These are phyloP conservation scores for Mortierella hygrophila DNA, from an alignment of 192 early-diverging fungal species.

Conservation along the genomic window DNA sequence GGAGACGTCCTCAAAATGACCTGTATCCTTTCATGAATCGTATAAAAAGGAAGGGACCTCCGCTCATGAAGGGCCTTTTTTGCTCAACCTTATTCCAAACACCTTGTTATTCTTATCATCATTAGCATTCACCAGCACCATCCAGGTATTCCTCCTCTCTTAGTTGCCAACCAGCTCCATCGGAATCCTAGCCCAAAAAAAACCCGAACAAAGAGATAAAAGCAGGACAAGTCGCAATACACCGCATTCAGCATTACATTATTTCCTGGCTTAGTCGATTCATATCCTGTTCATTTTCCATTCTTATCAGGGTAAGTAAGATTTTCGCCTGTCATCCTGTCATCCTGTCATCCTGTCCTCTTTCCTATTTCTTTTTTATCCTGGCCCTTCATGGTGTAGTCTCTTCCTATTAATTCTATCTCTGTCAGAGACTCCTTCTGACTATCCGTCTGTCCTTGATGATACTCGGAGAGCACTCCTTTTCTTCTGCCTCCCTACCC, in stretches of 20 bases:
- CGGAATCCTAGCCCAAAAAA: not conserved
- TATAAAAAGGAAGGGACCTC: not conserved
- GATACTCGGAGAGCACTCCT: conserved; percentile 17
- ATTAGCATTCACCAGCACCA: not conserved
- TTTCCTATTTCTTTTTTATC: not conserved
- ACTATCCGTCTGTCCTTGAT: not conserved
- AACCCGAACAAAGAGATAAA: not conserved
- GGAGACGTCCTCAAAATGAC: conserved; percentile 1
- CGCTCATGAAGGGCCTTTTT: not conserved
- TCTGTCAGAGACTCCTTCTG: not conserved
- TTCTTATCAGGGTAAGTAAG: not conserved
- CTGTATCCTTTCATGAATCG: not conserved
- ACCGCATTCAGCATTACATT: not conserved
- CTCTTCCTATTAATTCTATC: not conserved
- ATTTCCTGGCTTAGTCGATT: not conserved
- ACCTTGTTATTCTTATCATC: not conserved
- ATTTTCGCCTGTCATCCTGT: not conserved
- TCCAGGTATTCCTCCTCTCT: not conserved
- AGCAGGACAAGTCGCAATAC: not conserved
- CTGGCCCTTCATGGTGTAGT: not conserved
- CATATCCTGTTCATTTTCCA: not conserved
- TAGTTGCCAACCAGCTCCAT: not conserved
- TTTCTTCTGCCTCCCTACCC: conserved; percentile 10
- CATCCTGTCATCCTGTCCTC: not conserved
- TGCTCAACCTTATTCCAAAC: not conserved